A percentile compares a stretch with the other conserved stretches of the same genome.
Evolutionary conservation across 1,139 yeast species (phyloP).

Genomic region (Hyphopichia khmerensis): DNA sequence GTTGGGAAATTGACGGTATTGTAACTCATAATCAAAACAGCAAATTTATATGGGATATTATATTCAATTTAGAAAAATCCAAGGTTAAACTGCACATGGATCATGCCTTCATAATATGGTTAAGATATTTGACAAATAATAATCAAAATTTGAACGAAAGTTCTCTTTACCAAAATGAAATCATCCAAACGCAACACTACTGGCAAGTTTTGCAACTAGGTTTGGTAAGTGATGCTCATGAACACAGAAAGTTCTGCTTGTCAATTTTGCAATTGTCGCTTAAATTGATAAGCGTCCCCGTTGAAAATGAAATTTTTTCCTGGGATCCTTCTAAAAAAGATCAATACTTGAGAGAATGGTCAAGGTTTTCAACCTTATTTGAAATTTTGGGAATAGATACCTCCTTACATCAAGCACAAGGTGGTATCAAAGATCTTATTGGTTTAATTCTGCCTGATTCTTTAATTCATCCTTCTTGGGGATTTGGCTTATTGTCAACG

Average conservation of each 20-base stretch:
- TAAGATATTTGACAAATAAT: constrained; percentile 43
- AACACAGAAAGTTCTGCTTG: constrained; percentile 68
- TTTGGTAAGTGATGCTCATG: constrained; percentile 58
- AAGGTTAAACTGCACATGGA: constrained; percentile 30
- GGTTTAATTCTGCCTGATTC: constrained; percentile 52
- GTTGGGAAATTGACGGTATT: constrained; percentile 48
- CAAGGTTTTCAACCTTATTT: constrained; percentile 66
- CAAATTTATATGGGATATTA: constrained; percentile 42
- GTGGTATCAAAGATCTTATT: constrained; percentile 66
- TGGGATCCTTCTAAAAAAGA: constrained; percentile 42
- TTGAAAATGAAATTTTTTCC: constrained; percentile 42
- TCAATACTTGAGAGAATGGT: constrained; percentile 58
- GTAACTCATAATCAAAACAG: constrained; percentile 19
- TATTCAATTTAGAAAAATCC: constrained; percentile 34
- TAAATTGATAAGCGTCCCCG: constrained; percentile 36
- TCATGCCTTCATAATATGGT: constrained; percentile 54
- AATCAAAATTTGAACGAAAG: constrained; percentile 15
- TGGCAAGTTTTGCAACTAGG: constrained; percentile 64
- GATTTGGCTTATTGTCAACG: constrained; percentile 66
- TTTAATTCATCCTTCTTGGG: constrained; percentile 68
- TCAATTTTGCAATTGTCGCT: constrained; percentile 67
- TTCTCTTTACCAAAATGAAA: constrained; percentile 24
- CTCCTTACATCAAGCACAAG: constrained; percentile 82
- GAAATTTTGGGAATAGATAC: constrained; percentile 86
- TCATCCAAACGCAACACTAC: constrained; percentile 37